Base-by-base conservation (phyloP, 495 filamentous ascomycete genomes). In the Hypoxylon fuscum region DNA sequence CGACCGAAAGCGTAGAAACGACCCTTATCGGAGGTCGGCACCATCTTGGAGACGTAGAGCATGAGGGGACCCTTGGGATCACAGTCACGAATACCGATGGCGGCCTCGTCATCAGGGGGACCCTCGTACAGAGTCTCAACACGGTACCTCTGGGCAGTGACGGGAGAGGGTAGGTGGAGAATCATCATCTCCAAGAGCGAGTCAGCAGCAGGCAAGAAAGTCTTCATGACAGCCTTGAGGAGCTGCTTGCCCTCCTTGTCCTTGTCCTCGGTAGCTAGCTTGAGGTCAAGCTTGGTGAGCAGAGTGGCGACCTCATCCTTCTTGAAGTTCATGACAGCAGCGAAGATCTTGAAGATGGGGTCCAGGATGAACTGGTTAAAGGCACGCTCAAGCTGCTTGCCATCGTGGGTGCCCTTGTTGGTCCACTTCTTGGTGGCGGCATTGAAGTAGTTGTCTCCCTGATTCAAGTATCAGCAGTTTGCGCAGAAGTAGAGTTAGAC, bases 31-130 rank as follows among this genome's bases (percentile, higher is more conserved):
- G 93, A 94, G 62, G 95, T 98, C 72, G 95, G 95, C 68, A 99
- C 96, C 95, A 99, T 99, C 90, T 99, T 99, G 74, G 95, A 99
- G 79, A 99, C 93, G 87, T 99, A 99, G 63, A 98, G 85, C 95
- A 99, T 99, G 77, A 99, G 95, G 71, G 93, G 91, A 72, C 86
- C 95, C 84, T 95, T 96, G 79, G 93, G 84, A 77, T 98, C 90
- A 83, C 95, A 98, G 85, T 97, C 93, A 47, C 93, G 92, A 85
- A 99, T 97, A 84, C 87, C 91, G 73, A 96, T 90, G 84, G 87
- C 91, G 67, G 86, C 88, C 80, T 92, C 88, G 70, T 99, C 95
- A 77, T 99, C 95, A 22, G 79, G 69, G 58, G 95, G 95, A 83
- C 95, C 95, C 84, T 99, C 95, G 84, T 99, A 99, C 55, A 99